Evolutionary conservation across 2,329 filamentous ascomycete genomes (phyloP), one percentile per base, ranked within the genome.

Genomic region (Claviceps capensis): DNA sequence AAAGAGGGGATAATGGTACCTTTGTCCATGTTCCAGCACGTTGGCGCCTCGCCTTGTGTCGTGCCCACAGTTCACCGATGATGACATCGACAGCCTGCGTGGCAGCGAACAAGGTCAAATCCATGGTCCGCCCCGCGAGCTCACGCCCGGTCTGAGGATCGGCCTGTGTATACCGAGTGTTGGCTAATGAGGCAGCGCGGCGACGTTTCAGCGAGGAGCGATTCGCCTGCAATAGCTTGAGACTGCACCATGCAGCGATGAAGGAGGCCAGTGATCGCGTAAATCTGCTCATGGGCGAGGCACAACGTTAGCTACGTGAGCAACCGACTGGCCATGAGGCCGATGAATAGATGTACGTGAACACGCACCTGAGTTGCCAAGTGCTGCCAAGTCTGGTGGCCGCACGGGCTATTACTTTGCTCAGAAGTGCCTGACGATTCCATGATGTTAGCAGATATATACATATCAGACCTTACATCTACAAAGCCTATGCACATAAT

Each of bases 51-150:
- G 63, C 55, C 51, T 68, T 72, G 51, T 72, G 69, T 43, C 68
- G 74, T 16, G 73, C 68, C 83, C 86, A 90, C 23, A 81, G 61
- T 56, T 82, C 76, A 51, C 82, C 82, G 44, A 85, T 70, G 8
- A 88, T 59, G 5, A 88, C 78, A 65, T 93, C 87, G 11, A 86
- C 62, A 45, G 88, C 88, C 58, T 87, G 76, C 11, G 81, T 82
- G 46, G 79, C 72, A 11, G 85, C 80, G 62, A 93, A 91, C n/a
- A 94, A 71, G 0, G 87, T 91, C 36, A 94, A 72, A 63, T 94
- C 88, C 54, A 94, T 75, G 1, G 88, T 91, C 59, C 83, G 80
- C 45, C 88, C 88, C 11, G 83, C 85, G 55, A 64, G 59, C 50
- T 57, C 62, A 52, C 55, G 55, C n/a, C 55, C 58, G 3, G 53